phyloP scores from a whole-genome alignment of 345 rosid species.

The Cochlearia excelsa region DNA sequence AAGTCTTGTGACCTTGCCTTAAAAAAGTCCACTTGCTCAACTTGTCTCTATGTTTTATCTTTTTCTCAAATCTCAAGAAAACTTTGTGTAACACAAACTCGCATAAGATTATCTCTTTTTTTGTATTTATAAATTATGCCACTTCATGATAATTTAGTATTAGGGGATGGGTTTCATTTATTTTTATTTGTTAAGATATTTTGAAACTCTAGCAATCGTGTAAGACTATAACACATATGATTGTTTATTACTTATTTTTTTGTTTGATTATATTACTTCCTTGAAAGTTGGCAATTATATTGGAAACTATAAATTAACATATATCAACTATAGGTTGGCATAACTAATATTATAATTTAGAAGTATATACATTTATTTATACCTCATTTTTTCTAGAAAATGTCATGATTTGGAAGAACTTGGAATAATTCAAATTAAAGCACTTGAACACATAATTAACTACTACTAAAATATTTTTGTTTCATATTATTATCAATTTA shows the following conservation, averaged over 20 bases:
- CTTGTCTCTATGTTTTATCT: slow-evolving; percentile 14
- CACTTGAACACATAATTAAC: no score
- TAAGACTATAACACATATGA: neutral
- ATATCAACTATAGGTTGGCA: neutral
- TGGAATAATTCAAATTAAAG: no score
- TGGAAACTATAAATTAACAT: neutral
- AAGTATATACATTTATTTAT: neutral
- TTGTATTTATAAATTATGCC: neutral
- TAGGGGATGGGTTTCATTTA: slow-evolving; percentile 4
- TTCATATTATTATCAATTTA: no score
- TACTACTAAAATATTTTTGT: no score
- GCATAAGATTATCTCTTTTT: neutral
- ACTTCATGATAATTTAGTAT: neutral
- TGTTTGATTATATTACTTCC: neutral
- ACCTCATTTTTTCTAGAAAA: neutral
- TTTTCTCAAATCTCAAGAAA: neutral
- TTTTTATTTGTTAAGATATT: slow-evolving; percentile 8
- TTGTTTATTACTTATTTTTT: no score
- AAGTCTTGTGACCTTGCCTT: no score
- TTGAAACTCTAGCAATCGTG: slow-evolving; percentile 8
- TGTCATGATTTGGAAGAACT: no score
- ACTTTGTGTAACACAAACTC: slow-evolving; percentile 16
- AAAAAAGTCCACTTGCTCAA: slow-evolving; percentile 24
- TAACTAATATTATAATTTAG: slow-evolving; percentile 1
- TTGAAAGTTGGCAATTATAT: slow-evolving; percentile 1